These are phyloP conservation scores for Leccinum olivaceopallidum DNA, from an alignment of 768 basidiomycete genomes.

Conservation along the genomic window DNA sequence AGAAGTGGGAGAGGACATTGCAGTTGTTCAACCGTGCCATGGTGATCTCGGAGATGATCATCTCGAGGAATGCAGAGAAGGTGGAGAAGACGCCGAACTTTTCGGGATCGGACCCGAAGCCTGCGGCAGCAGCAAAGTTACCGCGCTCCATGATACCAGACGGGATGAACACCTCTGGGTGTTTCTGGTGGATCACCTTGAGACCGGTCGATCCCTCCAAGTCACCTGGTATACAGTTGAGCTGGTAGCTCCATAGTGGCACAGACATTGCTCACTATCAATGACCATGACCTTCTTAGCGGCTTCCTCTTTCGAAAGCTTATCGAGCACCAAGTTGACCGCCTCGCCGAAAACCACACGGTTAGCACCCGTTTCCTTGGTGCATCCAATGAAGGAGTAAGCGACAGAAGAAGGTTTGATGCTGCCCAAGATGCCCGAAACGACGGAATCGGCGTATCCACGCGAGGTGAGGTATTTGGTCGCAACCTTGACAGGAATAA, in stretches of 20 bases:
- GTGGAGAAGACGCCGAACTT: slow-evolving; percentile 91
- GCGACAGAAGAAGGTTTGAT: slow-evolving; percentile 60
- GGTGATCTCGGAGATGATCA: slow-evolving; percentile 85
- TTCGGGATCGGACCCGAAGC: slow-evolving; percentile 80
- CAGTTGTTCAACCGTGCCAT: slow-evolving; percentile 92
- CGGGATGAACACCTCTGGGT: slow-evolving; percentile 83
- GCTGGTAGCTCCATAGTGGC: not conserved
- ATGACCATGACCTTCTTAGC: slow-evolving; percentile 83
- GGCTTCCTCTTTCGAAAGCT: slow-evolving; percentile 72
- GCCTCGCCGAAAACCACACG: slow-evolving; percentile 87
- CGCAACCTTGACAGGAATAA: slow-evolving; percentile 80
- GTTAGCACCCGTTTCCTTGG: slow-evolving; percentile 76
- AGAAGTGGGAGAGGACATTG: slow-evolving; percentile 88
- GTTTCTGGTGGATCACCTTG: slow-evolving; percentile 86
- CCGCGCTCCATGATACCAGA: slow-evolving; percentile 89
- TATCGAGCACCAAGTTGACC: slow-evolving; percentile 76
- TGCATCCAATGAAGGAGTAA: slow-evolving; percentile 68
- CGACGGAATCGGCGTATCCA: slow-evolving; percentile 52
- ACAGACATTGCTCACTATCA: slow-evolving; percentile 53
- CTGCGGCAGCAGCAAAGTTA: slow-evolving; percentile 82
- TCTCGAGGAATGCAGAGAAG: slow-evolving; percentile 91
- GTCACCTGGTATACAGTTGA: slow-evolving; percentile 50
- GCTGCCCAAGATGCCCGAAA: slow-evolving; percentile 54
- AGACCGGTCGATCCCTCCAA: slow-evolving; percentile 89
- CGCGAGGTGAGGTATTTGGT: slow-evolving; percentile 68